These are phyloP conservation scores for Ophiostoma perfectum DNA, from an alignment of 2,329 filamentous ascomycete species.

Conservation along the genomic window DNA sequence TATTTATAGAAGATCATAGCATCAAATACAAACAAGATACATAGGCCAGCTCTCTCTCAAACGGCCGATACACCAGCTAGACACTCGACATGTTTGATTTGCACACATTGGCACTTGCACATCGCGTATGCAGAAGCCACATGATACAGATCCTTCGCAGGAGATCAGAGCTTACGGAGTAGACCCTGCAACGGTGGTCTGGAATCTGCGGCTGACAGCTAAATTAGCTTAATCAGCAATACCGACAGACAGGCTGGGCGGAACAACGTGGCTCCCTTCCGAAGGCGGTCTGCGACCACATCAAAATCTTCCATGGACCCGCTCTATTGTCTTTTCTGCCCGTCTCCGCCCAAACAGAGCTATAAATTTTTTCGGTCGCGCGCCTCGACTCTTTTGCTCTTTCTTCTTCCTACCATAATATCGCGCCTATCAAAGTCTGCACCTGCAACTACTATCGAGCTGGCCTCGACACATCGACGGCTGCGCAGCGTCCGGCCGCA, in stretches of 20 bases:
- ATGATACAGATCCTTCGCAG: background rate
- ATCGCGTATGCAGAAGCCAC: background rate
- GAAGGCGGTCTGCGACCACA: background rate
- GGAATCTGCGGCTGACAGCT: background rate
- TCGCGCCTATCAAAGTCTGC: background rate
- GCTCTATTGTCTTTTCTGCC: conserved; percentile 5
- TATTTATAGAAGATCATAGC: too few species aligned
- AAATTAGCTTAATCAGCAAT: too few species aligned
- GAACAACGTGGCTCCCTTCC: background rate
- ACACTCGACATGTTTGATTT: background rate
- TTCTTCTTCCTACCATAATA: background rate
- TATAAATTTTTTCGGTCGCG: conserved; percentile 23
- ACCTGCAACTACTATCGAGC: conserved; percentile 3
- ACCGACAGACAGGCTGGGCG: background rate
- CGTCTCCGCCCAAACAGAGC: conserved; percentile 7
- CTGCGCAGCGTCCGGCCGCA: background rate
- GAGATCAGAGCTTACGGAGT: background rate
- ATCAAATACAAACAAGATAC: too few species aligned
- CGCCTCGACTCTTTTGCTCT: background rate
- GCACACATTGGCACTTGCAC: background rate
- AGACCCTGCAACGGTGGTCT: conserved; percentile 3
- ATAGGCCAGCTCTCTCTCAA: too few species aligned
- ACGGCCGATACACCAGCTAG: too few species aligned
- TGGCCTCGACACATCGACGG: conserved; percentile 7
- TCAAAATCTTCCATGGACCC: conserved; percentile 13